These are phyloP conservation scores for Cladophialophora psammophila DNA, from an alignment of 2,329 filamentous ascomycete species.

Conservation along the genomic window DNA sequence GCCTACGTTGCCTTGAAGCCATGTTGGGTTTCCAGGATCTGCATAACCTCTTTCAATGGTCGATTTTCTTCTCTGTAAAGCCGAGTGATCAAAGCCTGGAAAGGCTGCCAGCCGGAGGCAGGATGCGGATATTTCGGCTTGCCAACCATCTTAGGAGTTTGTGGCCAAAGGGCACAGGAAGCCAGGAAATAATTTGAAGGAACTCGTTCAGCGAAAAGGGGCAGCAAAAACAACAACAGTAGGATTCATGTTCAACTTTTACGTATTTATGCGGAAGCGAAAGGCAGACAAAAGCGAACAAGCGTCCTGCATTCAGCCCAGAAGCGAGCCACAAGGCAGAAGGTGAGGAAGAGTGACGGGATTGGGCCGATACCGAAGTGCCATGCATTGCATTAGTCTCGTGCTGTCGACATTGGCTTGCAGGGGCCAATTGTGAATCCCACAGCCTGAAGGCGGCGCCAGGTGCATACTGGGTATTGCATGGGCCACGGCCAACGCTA, in stretches of 20 bases:
- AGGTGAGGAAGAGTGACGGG: background rate
- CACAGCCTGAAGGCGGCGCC: no score
- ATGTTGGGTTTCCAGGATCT: constrained; percentile 8
- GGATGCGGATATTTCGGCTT: constrained; percentile 7
- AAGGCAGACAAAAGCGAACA: background rate
- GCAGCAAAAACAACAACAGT: background rate
- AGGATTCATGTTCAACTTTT: background rate
- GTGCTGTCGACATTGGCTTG: no score
- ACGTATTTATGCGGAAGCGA: background rate
- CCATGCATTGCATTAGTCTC: constrained; percentile 19
- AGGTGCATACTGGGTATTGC: no score
- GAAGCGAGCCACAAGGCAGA: background rate
- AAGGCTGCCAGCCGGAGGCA: constrained; percentile 13
- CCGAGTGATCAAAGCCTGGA: constrained; percentile 14
- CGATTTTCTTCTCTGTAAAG: constrained; percentile 22
- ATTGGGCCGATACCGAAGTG: constrained; percentile 12
- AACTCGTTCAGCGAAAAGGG: background rate
- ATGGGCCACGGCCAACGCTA: no score
- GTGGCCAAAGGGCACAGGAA: background rate
- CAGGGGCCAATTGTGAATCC: no score
- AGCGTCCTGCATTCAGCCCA: background rate
- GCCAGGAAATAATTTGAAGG: background rate
- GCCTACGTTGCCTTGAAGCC: constrained; percentile 25
- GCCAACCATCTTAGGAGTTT: constrained; percentile 3
- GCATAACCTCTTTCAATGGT: constrained; percentile 20